phyloP scores from a whole-genome alignment of 1,139 yeast genomes.

The Blastobotrys serpentis region DNA sequence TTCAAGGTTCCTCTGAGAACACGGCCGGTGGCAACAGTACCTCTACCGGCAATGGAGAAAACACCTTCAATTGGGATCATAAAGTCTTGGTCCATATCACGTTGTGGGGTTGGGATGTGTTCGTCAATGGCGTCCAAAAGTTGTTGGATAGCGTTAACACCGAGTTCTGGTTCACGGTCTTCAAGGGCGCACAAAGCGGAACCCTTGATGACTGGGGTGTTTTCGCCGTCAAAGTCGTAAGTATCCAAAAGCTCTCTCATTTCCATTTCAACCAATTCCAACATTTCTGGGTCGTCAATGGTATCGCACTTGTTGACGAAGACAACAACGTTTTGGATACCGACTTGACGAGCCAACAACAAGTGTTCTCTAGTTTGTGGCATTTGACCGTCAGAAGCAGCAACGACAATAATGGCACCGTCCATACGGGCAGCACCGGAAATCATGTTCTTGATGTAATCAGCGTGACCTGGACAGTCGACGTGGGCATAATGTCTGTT shows the following conservation, averaged over 20 bases:
- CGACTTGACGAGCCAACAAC: constrained; percentile 98
- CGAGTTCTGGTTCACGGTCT: constrained; percentile 85
- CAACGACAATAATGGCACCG: constrained; percentile 99
- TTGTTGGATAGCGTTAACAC: constrained; percentile 77
- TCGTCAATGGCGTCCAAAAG: constrained; percentile 91
- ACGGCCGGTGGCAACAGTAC: constrained; percentile 98
- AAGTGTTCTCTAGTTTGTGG: constrained; percentile 99
- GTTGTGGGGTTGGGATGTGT: constrained; percentile 91
- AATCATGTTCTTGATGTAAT: constrained; percentile 98
- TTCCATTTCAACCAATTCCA: constrained; percentile 99
- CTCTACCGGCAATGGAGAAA: constrained; percentile 98
- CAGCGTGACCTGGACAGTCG: constrained; percentile 99
- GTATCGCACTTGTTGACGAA: constrained; percentile 98
- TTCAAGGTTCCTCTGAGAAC: constrained; percentile 96
- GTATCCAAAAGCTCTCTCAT: constrained; percentile 92
- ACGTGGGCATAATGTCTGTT: constrained; percentile 96
- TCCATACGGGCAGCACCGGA: constrained; percentile 99
- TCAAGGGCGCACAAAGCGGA: constrained; percentile 97
- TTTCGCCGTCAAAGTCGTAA: constrained; percentile 97
- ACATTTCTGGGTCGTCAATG: constrained; percentile 98
- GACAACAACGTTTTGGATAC: constrained; percentile 90
- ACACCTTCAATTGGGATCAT: constrained; percentile 97
- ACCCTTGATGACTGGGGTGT: constrained; percentile 98
- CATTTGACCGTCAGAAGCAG: constrained; percentile 99
- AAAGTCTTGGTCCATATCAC: constrained; percentile 96